Conservation (phyloP, 192 early-diverging fungal genomes). For the Linnemannia elongata region DNA sequence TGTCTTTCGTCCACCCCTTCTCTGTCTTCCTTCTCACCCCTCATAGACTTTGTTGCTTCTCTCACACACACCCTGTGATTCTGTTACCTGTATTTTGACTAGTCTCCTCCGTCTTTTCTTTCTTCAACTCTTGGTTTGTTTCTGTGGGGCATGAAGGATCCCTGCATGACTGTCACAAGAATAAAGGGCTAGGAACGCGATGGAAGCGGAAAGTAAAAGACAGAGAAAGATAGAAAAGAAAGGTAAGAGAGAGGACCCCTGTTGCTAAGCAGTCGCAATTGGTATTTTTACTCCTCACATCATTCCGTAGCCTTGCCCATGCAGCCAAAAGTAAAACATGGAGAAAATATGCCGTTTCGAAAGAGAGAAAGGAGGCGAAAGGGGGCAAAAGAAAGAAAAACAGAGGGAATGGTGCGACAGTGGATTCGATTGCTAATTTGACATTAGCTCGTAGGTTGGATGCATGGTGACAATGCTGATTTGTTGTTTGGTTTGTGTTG, state of each 20-base stretch:
- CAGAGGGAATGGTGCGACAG: not conserved
- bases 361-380: not conserved
- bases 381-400: not conserved
- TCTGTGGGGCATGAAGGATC: not conserved
- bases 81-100: not conserved
- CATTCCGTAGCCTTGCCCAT: not conserved
- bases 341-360: slow-evolving; percentile 1
- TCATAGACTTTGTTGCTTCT: no score
- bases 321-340: not conserved
- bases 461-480: not conserved
- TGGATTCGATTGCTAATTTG: not conserved
- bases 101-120: not conserved
- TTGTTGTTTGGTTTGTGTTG: not conserved
- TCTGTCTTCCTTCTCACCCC: not conserved
- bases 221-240: not conserved
- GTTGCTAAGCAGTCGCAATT: not conserved
- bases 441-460: not conserved
- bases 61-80: not conserved
- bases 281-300: not conserved
- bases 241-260: not conserved
- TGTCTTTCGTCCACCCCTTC: not conserved
- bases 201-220: not conserved
- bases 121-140: not conserved
- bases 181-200: not conserved
- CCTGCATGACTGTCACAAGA: not conserved